Conservation (phyloP, 768 basidiomycete species). For the Russula dissimulans region DNA sequence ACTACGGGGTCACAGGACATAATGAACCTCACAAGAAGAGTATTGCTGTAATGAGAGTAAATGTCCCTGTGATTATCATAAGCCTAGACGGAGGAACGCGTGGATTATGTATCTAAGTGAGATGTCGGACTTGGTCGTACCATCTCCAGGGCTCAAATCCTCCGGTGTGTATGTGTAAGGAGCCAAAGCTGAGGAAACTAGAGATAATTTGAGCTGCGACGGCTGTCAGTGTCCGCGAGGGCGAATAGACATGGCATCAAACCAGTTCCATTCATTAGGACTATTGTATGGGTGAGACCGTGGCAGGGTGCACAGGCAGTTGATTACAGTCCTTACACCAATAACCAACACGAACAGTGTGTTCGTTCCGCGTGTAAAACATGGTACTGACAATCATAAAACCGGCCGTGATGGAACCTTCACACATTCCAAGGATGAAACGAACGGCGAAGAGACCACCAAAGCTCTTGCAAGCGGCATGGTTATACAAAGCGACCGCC, state of each 20-base stretch:
- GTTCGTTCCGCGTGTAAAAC: conserved; percentile 69
- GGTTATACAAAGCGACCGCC: conserved; percentile 48
- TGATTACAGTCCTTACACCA: conserved; percentile 47
- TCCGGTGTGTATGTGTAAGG: conserved; percentile 47
- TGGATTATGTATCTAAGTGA: conserved; percentile 11
- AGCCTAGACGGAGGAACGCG: conserved; percentile 32
- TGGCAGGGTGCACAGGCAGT: background rate
- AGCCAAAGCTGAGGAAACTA: conserved; percentile 61
- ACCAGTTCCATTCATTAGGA: conserved; percentile 72
- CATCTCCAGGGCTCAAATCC: conserved; percentile 69
- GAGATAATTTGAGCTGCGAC: conserved; percentile 55
- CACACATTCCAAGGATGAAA: conserved; percentile 61
- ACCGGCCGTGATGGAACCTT: conserved; percentile 63
- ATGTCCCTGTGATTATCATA: conserved; percentile 57
- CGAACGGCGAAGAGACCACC: conserved; percentile 54
- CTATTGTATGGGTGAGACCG: conserved; percentile 29
- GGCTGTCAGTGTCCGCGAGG: background rate
- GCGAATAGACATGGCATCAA: conserved; percentile 1
- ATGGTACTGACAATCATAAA: conserved; percentile 71
- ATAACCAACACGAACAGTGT: conserved; percentile 60
- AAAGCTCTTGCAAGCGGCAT: conserved; percentile 67
- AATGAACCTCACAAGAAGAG: conserved; percentile 41
- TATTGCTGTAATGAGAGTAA: conserved; percentile 45
- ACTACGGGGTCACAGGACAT: background rate
- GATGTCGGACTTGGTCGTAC: conserved; percentile 26